Base-by-base conservation (phyloP, 78 protist genomes). In the Isochrysis galbana region DNA sequence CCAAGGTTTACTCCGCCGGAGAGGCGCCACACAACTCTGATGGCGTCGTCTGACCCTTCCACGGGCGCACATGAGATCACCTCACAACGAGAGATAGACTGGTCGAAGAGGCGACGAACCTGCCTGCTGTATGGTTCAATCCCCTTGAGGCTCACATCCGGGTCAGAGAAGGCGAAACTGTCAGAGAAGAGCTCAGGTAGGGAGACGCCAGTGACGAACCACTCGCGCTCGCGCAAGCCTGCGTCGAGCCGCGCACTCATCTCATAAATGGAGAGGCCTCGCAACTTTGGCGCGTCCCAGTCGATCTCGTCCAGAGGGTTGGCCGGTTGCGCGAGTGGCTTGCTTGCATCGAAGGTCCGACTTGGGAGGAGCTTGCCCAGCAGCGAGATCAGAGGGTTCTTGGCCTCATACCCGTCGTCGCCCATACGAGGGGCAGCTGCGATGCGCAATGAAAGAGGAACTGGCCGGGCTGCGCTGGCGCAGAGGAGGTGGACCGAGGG, bases 21-120 rank as follows among this genome's bases (percentile, higher is more conserved):
- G 32, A 41, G 5, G 2, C 91, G 41, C 91, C 91, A 87, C 32
- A 61, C 21, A 32, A 87, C 91, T 11, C 54, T 54, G 45, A 87
- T 25, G 3, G 74, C 44, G 78, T 55, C 26, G 38, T 72, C 21
- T n/a, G n/a, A n/a, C 25, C 22, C 74, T 22, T 5, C 23, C 25
- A 1, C 38, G 39, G 34, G 4, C 54, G 55, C 39, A 38, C 42
- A 34, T n/a, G n/a, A n/a, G 23, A 87, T 77, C 0, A 87, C 47
- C 42, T 87, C 91, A 17, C 22, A 5, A 17, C 78, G 78, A 5
- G 91, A 11, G 5, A 47, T 48, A 32, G 4, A 2, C 36, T 87
- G 74, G n/a, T 42, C 34, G 34, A 87, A 87, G 91, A 87, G 91
- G 54, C 69, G 61, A 34, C 42, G n/a, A n/a, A 87, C 91, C 46